Base-by-base conservation (phyloP, 192 early-diverging fungal species). In the Backusella liffmaniae region DNA sequence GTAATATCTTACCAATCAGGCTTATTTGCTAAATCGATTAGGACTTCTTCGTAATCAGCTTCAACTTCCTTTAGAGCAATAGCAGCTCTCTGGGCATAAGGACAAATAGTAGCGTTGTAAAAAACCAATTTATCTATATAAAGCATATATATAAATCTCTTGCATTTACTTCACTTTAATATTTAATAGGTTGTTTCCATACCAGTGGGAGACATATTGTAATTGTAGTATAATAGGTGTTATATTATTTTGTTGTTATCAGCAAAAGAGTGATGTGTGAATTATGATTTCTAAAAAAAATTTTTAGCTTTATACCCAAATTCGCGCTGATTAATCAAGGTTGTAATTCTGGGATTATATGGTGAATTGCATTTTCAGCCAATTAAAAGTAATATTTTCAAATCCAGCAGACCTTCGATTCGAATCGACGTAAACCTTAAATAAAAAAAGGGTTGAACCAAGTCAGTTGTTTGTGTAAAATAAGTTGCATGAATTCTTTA, bases 71-170 rank as follows among this genome's bases (percentile, higher is more conserved):
- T 83, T 21, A 92, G 77, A 1, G 92, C 89, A 41, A 93, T 87
- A 39, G 86, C 79, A 0, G 89, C 86, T 39, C 93, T 90, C 41
- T 90, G 91, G 16, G 93, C 91, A 51, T 84, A 94, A n/a, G 93
- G 93, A 75, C 92, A 93, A 30, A 78, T n/a, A 9, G 46, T 26
- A 32, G 77, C 67, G 66, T 85, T 88, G 85, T 92, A 93, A 53
- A 93, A 84, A 6, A 84, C 88, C 66, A 88, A 74, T 76, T 87
- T 87, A 41, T 73, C 72, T 69, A 69, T 12, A 62, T 12, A 62
- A 21, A 8, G 21, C 10, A 29, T 29, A 29, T 29, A 13, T 16
- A 13, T 9, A 26, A 62, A 62, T 53, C 10, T 62, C 21, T 13
- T 62, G 6, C 12, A 0, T 1, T 56, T 62, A 62, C 12, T 12